Percentiles rank a stretch among this genome's conserved stretches.
Conservation (phyloP, 768 basidiomycete species). For the Tulasnella sp. region DNA sequence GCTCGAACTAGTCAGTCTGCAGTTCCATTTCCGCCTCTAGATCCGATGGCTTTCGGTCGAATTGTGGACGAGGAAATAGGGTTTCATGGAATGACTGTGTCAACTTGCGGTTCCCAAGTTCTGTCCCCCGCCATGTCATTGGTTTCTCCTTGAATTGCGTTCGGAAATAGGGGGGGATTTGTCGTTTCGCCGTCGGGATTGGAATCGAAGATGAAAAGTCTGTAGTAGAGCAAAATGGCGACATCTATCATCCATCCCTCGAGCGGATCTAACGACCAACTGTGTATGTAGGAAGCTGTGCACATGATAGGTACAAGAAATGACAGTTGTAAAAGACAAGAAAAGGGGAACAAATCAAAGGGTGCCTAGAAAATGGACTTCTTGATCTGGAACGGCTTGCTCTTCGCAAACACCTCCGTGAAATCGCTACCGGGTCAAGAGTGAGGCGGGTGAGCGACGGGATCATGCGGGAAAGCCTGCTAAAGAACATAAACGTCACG, state of each 20-base stretch:
- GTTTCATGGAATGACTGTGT: conserved; percentile 43
- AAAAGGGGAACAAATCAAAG: background rate
- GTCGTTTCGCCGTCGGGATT: too few species aligned
- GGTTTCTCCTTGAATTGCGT: too few species aligned
- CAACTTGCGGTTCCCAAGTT: background rate
- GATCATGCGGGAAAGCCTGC: background rate
- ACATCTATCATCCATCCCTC: background rate
- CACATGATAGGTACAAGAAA: background rate
- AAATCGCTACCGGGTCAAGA: background rate
- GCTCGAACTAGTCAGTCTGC: conserved; percentile 48
- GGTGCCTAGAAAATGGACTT: background rate
- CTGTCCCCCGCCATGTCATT: too few species aligned
- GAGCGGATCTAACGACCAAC: background rate
- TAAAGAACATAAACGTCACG: background rate
- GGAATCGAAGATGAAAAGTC: background rate
- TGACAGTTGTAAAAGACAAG: background rate
- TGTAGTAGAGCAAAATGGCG: too few species aligned
- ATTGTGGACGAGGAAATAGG: conserved; percentile 79
- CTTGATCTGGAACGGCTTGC: background rate
- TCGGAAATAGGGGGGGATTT: too few species aligned
- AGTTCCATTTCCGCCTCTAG: conserved; percentile 63
- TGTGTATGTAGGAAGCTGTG: background rate
- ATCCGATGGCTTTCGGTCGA: conserved; percentile 57
- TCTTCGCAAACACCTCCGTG: background rate
- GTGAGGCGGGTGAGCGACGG: background rate